A percentile compares a stretch with the other conserved stretches of the same genome.
Evolutionary conservation across 345 rosid species (phyloP).

Genomic region (Rhodomyrtus tomentosa): DNA sequence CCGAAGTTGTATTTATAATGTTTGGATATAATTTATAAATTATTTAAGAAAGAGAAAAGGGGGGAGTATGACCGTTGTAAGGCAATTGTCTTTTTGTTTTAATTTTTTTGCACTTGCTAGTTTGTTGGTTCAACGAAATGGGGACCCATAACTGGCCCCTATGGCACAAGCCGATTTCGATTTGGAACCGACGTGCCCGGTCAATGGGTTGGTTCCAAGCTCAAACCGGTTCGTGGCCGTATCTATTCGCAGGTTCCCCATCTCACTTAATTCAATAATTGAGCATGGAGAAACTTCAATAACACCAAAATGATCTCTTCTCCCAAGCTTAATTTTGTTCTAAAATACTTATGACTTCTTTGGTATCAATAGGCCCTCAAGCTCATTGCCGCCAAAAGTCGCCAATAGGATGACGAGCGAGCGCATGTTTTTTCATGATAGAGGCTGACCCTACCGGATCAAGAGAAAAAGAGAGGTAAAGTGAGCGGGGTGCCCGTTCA

Average conservation of each 20-base stretch:
- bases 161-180: too few species aligned
- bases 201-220: too few species aligned
- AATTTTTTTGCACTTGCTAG: accelerated
- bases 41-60: too few species aligned
- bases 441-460: background rate
- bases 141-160: too few species aligned
- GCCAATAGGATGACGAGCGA: accelerated
- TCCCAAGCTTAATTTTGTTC: background rate
- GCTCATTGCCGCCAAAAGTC: background rate
- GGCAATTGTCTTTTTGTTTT: too few species aligned
- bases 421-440: accelerated
- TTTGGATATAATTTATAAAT: too few species aligned
- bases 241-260: background rate
- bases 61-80: too few species aligned
- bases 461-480: background rate
- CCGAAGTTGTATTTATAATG: too few species aligned
- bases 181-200: too few species aligned
- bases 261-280: background rate
- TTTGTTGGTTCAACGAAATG: too few species aligned
- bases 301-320: background rate
- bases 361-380: background rate
- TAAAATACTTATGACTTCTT: background rate
- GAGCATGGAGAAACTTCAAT: background rate
- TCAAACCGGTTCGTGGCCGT: too few species aligned
- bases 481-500: background rate